Conservation (phyloP, 257 asterid genomes). For the Solanum verrucosum region DNA sequence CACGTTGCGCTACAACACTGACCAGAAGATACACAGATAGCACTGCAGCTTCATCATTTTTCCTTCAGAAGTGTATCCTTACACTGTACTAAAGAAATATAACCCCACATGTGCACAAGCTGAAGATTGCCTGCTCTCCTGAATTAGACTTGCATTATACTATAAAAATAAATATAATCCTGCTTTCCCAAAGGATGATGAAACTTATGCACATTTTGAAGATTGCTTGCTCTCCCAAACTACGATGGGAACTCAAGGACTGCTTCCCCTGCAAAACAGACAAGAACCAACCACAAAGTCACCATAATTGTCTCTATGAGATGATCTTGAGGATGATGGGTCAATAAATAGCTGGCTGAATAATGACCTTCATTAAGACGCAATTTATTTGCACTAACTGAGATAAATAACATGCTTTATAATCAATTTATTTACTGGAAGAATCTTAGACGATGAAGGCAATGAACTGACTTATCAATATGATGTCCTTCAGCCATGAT, state of each 20-base stretch:
- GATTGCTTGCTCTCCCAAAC: slow-evolving; percentile 3
- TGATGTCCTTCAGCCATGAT: neutral
- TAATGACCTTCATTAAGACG: neutral
- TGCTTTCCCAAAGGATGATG: neutral
- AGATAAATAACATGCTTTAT: neutral
- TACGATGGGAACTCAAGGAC: slow-evolving; percentile 50
- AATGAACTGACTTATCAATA: neutral
- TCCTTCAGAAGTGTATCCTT: neutral
- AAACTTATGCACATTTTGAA: neutral
- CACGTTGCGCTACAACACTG: neutral
- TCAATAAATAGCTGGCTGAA: neutral
- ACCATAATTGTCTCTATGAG: neutral
- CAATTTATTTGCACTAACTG: neutral
- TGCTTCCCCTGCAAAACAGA: slow-evolving; percentile 64
- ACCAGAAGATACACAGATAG: neutral
- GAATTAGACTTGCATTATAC: neutral
- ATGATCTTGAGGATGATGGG: neutral
- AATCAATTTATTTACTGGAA: neutral
- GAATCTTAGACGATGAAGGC: neutral
- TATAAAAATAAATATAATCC: neutral
- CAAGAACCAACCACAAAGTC: slow-evolving; percentile 2
- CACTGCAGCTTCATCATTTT: neutral
- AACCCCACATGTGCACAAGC: neutral
- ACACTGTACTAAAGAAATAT: neutral
- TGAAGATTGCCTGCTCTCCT: neutral